phyloP scores from a whole-genome alignment of 1,284 basidiomycete genomes.

The Farysia itapuensis region DNA sequence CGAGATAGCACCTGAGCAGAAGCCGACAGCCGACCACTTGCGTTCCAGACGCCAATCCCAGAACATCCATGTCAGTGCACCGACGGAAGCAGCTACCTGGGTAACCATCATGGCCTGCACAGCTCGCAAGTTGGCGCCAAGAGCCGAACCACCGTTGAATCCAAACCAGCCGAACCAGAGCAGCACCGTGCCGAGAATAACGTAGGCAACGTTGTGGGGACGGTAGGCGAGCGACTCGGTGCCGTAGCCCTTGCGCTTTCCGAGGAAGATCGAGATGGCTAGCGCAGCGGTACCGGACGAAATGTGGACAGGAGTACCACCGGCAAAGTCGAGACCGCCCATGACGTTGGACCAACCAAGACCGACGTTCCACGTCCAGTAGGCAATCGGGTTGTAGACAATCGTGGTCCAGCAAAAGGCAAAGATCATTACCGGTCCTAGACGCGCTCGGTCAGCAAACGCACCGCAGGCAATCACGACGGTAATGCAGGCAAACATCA shows the following conservation, averaged over 20 bases:
- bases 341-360: slow-evolving; percentile 56
- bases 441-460: slow-evolving; percentile 83
- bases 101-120: slow-evolving; percentile 62
- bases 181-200: slow-evolving; percentile 61
- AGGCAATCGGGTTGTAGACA: slow-evolving; percentile 68
- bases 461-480: slow-evolving; percentile 78
- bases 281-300: slow-evolving; percentile 60
- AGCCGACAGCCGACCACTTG: slow-evolving; percentile 71
- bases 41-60: slow-evolving; percentile 62
- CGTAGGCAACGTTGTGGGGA: slow-evolving; percentile 59
- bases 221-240: slow-evolving; percentile 61
- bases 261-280: slow-evolving; percentile 60
- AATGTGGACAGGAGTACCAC: slow-evolving; percentile 62
- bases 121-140: slow-evolving; percentile 61
- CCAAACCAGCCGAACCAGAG: slow-evolving; percentile 61
- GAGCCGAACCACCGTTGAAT: slow-evolving; percentile 60
- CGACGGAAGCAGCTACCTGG: slow-evolving; percentile 74
- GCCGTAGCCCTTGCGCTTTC: slow-evolving; percentile 61
- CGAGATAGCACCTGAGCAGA: slow-evolving; percentile 90
- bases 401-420: slow-evolving; percentile 88
- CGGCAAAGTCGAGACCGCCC: slow-evolving; percentile 62
- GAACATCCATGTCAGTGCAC: slow-evolving; percentile 62
- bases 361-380: slow-evolving; percentile 57
- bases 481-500: slow-evolving; percentile 77
- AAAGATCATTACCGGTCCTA: slow-evolving; percentile 81